Percentiles rank a stretch among this genome's conserved stretches.
phyloP scores from a whole-genome alignment of 2,329 filamentous ascomycete genomes.

The Domatiomyces globalis region DNA sequence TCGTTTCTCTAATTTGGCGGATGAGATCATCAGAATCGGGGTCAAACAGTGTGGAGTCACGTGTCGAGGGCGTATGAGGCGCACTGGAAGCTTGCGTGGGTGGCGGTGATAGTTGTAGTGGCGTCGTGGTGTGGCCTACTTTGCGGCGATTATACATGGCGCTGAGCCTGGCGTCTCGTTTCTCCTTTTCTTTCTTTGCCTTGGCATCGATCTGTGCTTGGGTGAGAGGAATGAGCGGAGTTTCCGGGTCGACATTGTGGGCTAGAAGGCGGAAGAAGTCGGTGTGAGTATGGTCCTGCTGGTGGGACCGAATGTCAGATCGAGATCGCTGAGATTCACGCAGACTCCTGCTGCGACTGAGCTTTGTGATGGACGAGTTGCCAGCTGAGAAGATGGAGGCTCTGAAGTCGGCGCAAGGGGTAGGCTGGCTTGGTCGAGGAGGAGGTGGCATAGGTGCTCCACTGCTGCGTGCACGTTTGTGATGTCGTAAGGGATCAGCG shows the following conservation, averaged over 20 bases:
- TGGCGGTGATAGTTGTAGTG: constrained; percentile 2
- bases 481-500: constrained; percentile 2
- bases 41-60: neutral
- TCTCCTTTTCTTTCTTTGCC: constrained; percentile 11
- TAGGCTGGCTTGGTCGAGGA: constrained; percentile 2
- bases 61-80: neutral
- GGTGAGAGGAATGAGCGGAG: constrained; percentile 18
- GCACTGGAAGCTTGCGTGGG: neutral
- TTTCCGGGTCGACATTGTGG: constrained; percentile 31
- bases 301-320: neutral
- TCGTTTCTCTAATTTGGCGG: constrained; percentile 18
- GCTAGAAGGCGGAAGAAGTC: constrained; percentile 40
- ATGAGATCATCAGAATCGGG: constrained; percentile 18
- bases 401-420: constrained; percentile 1
- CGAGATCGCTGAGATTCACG: constrained; percentile 9
- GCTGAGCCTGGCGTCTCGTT: constrained; percentile 7
- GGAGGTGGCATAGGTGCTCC: constrained; percentile 5
- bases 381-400: constrained; percentile 8
- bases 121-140: neutral
- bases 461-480: constrained; percentile 18
- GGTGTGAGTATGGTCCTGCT: constrained; percentile 33
- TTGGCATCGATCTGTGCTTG: constrained; percentile 8
- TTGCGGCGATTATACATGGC: constrained; percentile 2
- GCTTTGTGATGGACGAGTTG: neutral
- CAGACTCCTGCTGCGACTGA: constrained; percentile 11